Evolutionary conservation across 2,329 filamentous ascomycete genomes (phyloP).

Genomic region (Emergomyces africanus): DNA sequence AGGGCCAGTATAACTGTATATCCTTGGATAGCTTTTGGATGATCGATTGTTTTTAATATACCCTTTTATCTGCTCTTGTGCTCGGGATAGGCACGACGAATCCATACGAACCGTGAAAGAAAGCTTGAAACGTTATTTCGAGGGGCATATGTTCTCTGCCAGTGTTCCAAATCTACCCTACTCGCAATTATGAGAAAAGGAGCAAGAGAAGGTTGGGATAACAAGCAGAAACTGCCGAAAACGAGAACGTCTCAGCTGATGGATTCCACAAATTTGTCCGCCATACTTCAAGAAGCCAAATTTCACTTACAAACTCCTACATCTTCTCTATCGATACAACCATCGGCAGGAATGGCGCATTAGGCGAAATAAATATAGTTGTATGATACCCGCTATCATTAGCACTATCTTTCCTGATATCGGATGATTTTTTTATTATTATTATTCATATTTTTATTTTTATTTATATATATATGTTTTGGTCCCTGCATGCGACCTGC

Average conservation of each 20-base stretch:
- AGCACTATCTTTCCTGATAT: neutral
- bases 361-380: neutral
- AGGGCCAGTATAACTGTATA: neutral
- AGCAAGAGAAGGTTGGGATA: neutral
- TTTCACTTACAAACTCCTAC: neutral
- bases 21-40: neutral
- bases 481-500: neutral
- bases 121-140: neutral
- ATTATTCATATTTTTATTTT: too few species aligned
- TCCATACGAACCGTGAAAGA: neutral
- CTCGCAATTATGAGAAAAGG: neutral
- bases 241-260: neutral
- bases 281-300: neutral
- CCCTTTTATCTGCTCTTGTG: neutral
- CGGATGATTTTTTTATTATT: too few species aligned
- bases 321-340: neutral
- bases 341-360: neutral
- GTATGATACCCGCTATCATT: neutral
- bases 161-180: neutral
- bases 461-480: too few species aligned
- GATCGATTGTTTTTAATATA: neutral
- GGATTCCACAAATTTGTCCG: neutral
- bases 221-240: neutral
- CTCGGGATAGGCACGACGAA: neutral
- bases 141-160: neutral